Evolutionary conservation across 768 basidiomycete species (phyloP).

Genomic region (Suillus sp.): DNA sequence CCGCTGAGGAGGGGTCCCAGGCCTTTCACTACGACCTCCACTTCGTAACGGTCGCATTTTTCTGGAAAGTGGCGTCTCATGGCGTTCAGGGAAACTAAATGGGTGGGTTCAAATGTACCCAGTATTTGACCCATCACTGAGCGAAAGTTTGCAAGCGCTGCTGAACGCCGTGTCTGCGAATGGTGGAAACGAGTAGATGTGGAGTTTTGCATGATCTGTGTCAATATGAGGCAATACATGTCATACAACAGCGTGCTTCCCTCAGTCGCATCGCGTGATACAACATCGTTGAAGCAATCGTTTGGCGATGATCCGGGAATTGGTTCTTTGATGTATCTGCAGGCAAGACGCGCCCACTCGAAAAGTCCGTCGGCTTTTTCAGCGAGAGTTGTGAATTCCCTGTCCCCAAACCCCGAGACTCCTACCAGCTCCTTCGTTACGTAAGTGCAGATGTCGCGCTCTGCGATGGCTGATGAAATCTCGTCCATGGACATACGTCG

Average conservation of each 20-base stretch:
- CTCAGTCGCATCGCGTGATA: too few species aligned
- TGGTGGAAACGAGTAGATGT: too few species aligned
- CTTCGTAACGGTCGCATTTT: neutral
- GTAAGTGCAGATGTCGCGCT: neutral
- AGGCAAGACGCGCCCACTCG: too few species aligned
- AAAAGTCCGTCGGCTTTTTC: neutral
- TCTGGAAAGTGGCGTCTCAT: neutral
- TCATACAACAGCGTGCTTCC: too few species aligned
- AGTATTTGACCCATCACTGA: neutral
- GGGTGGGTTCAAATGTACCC: neutral
- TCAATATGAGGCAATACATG: too few species aligned
- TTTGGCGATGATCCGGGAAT: too few species aligned
- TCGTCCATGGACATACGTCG: neutral
- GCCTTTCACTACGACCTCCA: neutral
- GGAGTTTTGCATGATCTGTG: too few species aligned
- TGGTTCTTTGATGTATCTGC: too few species aligned
- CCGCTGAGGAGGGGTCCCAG: neutral
- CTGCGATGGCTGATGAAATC: neutral
- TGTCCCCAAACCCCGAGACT: neutral
- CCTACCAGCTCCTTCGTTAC: neutral
- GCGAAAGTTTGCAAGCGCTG: too few species aligned
- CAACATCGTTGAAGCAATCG: too few species aligned
- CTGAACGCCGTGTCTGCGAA: too few species aligned
- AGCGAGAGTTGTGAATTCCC: too few species aligned
- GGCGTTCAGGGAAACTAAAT: neutral